phyloP scores from a whole-genome alignment of 1,139 yeast species.

The Pichia sp. region DNA sequence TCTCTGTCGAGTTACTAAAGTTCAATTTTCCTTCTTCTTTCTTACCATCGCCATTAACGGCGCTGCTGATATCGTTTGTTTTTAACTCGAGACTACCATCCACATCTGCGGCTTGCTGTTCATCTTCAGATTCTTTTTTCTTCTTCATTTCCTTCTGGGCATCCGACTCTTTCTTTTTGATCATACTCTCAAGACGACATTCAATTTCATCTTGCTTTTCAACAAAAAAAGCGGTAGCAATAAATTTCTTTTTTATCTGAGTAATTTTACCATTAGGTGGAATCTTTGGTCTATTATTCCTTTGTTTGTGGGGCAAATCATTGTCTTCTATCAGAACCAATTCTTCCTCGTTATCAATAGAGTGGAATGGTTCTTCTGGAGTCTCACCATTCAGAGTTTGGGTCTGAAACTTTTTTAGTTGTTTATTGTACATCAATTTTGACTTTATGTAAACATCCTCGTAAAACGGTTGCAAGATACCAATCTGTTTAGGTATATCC shows the following conservation, averaged over 20 bases:
- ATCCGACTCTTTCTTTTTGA: not conserved
- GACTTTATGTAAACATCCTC: slow-evolving; percentile 49
- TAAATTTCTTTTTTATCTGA: slow-evolving; percentile 58
- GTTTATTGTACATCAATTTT: slow-evolving; percentile 40
- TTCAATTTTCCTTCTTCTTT: not conserved
- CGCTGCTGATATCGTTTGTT: not conserved
- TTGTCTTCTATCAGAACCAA: slow-evolving; percentile 67
- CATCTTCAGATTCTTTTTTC: not conserved
- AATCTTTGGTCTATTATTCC: slow-evolving; percentile 74
- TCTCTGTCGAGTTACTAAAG: too few species aligned
- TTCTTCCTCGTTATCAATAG: slow-evolving; percentile 39
- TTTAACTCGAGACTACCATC: not conserved
- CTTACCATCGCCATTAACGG: not conserved
- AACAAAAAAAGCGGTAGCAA: slow-evolving; percentile 49
- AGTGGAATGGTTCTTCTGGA: slow-evolving; percentile 19
- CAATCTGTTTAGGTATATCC: slow-evolving; percentile 52
- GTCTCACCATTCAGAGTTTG: slow-evolving; percentile 15
- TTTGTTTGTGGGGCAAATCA: slow-evolving; percentile 73
- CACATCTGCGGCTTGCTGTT: not conserved
- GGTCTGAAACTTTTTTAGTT: slow-evolving; percentile 46
- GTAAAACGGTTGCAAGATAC: slow-evolving; percentile 58
- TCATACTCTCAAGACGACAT: slow-evolving; percentile 5
- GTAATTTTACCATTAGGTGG: slow-evolving; percentile 93
- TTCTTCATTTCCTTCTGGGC: not conserved
- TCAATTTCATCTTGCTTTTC: slow-evolving; percentile 27